Percentiles rank a stretch among this genome's conserved stretches.
Evolutionary conservation across 1,284 basidiomycete species (phyloP).

Genomic region (Irpex sp.): DNA sequence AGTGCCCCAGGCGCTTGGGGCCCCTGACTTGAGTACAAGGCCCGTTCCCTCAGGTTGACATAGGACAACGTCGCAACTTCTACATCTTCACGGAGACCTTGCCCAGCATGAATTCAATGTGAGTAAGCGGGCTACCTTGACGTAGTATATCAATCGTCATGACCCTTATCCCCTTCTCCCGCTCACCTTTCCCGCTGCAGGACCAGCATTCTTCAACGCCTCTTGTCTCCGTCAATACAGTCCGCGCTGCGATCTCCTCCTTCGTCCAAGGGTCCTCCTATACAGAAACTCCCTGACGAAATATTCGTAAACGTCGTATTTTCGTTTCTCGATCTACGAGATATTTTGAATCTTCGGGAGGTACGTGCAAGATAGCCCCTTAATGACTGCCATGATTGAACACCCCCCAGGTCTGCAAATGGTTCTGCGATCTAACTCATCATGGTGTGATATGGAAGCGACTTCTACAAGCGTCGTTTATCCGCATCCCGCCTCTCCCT

Average conservation of each 20-base stretch:
- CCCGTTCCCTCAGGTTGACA: not conserved
- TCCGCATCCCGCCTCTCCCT: conserved; percentile 58
- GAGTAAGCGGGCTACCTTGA: not conserved
- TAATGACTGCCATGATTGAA: not conserved
- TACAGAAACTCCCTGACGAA: conserved; percentile 26
- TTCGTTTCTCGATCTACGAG: conserved; percentile 42
- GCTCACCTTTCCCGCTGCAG: not conserved
- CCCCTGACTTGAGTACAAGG: not conserved
- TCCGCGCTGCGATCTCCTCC: not conserved
- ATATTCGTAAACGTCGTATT: conserved; percentile 46
- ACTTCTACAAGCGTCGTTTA: conserved; percentile 43
- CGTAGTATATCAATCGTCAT: not conserved
- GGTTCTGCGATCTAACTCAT: conserved; percentile 55
- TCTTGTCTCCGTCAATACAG: not conserved
- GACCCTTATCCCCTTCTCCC: not conserved
- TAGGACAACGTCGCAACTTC: too few species aligned
- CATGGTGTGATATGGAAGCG: conserved; percentile 66
- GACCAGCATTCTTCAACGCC: not conserved
- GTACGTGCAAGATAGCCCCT: conserved; percentile 27
- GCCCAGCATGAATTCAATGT: not conserved
- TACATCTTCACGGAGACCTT: not conserved
- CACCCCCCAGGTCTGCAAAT: conserved; percentile 42
- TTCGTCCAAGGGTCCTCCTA: not conserved
- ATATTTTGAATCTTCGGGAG: conserved; percentile 46
- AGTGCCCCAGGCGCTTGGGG: not conserved